phyloP scores from a whole-genome alignment of 2,329 filamentous ascomycete genomes.

The Ciborinia camelliae region DNA sequence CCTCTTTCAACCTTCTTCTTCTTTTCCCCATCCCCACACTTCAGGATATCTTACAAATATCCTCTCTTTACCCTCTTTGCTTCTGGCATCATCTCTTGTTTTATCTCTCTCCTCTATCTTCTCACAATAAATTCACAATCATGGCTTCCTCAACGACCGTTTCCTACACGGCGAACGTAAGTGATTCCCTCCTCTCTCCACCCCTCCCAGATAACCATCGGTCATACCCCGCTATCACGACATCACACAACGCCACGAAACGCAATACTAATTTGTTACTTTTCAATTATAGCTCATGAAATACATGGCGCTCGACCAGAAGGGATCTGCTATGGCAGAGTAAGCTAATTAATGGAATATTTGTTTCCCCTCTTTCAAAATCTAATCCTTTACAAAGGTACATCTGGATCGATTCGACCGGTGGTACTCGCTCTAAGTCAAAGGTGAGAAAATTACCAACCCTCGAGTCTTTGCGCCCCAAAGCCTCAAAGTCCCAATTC shows the following conservation, averaged over 20 bases:
- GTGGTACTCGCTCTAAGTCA: conserved; percentile 88
- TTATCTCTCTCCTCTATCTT: neutral
- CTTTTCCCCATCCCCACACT: conserved; percentile 2
- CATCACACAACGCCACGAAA: neutral
- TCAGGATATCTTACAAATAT: no score
- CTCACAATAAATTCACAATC: conserved; percentile 25
- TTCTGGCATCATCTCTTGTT: neutral
- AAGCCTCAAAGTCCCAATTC: conserved; percentile 2
- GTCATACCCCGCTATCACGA: conserved; percentile 20
- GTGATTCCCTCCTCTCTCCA: conserved; percentile 24
- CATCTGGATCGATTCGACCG: conserved; percentile 86
- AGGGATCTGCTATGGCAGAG: conserved; percentile 84
- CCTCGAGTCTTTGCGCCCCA: conserved; percentile 2
- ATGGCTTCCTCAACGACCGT: conserved; percentile 37
- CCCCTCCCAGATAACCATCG: conserved; percentile 18
- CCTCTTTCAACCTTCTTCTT: neutral
- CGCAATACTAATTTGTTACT: conserved; percentile 14
- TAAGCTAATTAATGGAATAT: conserved; percentile 68
- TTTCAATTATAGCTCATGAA: conserved; percentile 70
- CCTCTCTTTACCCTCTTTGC: neutral
- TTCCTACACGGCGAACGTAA: conserved; percentile 42
- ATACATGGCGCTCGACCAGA: conserved; percentile 88
- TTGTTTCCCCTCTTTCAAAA: conserved; percentile 11
- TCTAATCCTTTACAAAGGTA: conserved; percentile 47
- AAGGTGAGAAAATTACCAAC: conserved; percentile 64